Conservation (phyloP, 148 eudicot genomes). For the Bassia scoparia region DNA sequence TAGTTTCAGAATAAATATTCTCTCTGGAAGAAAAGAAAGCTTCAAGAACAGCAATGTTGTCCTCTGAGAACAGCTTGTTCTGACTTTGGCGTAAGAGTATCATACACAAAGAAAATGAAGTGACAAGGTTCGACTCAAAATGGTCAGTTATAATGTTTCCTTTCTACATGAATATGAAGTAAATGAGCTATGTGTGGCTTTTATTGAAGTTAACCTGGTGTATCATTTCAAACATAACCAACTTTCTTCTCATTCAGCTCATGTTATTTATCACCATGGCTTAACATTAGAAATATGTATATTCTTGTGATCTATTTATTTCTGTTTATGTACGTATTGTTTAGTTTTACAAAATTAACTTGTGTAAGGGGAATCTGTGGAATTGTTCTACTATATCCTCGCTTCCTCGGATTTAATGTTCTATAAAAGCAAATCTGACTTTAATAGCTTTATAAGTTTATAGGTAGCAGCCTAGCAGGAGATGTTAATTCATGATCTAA, state of each 20-base stretch:
- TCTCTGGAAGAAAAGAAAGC: not conserved
- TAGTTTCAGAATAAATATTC: not conserved
- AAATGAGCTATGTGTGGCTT: not conserved
- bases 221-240: not conserved
- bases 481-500: too few species aligned
- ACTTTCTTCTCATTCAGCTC: not conserved
- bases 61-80: not conserved
- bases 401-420: too few species aligned
- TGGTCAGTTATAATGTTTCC: not conserved
- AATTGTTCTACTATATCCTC: not conserved
- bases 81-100: not conserved
- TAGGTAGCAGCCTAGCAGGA: too few species aligned
- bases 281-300: too few species aligned
- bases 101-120: not conserved
- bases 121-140: conserved; percentile 7
- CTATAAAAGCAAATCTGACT: too few species aligned
- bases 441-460: too few species aligned
- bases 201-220: not conserved
- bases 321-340: not conserved
- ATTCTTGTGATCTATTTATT: not conserved
- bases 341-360: not conserved
- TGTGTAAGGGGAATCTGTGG: not conserved
- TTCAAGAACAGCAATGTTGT: not conserved
- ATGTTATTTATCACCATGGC: not conserved
- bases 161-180: not conserved